These are phyloP conservation scores for Chytridiales sp. DNA, from an alignment of 371 early-diverging fungal species.

Conservation along the genomic window DNA sequence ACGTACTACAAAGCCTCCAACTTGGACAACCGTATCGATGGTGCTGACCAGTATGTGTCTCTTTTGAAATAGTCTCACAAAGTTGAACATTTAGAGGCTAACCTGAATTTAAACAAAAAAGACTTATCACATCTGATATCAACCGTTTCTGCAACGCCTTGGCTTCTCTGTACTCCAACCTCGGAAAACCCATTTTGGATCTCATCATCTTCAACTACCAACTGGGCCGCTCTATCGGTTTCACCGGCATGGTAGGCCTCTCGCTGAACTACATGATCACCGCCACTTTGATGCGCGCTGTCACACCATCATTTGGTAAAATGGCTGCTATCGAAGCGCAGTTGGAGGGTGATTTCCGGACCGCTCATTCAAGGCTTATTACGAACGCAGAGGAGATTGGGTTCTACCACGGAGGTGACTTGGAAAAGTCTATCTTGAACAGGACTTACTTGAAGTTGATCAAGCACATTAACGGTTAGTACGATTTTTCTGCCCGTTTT, in stretches of 20 bases:
- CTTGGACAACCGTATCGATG: conserved; percentile 53
- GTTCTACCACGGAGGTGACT: conserved; percentile 50
- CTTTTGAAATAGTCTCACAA: not conserved
- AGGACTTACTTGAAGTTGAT: conserved; percentile 72
- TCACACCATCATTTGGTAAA: conserved; percentile 55
- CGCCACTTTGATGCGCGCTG: conserved; percentile 42
- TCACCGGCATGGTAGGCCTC: conserved; percentile 42
- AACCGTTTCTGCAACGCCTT: conserved; percentile 49
- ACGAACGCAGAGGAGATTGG: conserved; percentile 60
- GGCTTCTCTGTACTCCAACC: conserved; percentile 52
- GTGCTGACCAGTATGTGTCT: conserved; percentile 42
- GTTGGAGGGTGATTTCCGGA: conserved; percentile 53
- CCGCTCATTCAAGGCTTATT: conserved; percentile 51
- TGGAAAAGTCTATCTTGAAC: conserved; percentile 61
- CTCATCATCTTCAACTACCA: conserved; percentile 57
- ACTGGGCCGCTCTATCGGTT: conserved; percentile 49
- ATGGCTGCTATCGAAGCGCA: conserved; percentile 50
- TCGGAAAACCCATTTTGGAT: conserved; percentile 57
- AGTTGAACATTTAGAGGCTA: not conserved
- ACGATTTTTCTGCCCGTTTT: conserved; percentile 24
- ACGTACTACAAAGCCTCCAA: conserved; percentile 55
- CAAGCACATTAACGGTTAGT: conserved; percentile 78
- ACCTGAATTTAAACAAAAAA: not conserved
- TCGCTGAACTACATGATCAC: conserved; percentile 42
- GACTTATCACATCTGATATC: conserved; percentile 55